These are phyloP conservation scores for Plasmodium gaboni DNA, from an alignment of 169 alveolate genomes.

Conservation along the genomic window DNA sequence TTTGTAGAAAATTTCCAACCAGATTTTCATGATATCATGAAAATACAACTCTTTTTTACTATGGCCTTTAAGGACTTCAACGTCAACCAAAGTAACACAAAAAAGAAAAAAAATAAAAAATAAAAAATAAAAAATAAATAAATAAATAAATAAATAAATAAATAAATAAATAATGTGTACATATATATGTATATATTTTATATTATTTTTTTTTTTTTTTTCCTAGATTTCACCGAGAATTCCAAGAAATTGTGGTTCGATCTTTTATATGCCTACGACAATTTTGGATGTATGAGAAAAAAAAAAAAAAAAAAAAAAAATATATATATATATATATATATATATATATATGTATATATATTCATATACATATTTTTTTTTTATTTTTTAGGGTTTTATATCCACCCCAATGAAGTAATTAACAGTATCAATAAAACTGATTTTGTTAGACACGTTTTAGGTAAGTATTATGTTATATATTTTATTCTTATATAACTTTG, in stretches of 20 bases:
- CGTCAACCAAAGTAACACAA: slow-evolving; percentile 35
- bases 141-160: too few relatives aligned
- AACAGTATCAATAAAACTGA: neutral
- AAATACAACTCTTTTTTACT: slow-evolving; percentile 14
- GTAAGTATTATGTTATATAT: slow-evolving; percentile 4
- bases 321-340: too few relatives aligned
- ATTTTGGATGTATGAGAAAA: slow-evolving; percentile 40
- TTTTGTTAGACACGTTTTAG: slow-evolving; percentile 42
- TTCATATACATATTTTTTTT: neutral
- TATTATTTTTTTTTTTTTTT: neutral
- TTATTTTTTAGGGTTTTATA: slow-evolving; percentile 41
- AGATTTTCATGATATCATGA: neutral
- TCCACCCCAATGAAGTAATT: slow-evolving; percentile 18
- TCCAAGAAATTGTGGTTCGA: neutral
- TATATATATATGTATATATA: neutral
- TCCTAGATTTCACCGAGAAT: slow-evolving; percentile 4
- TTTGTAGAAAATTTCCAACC: neutral
- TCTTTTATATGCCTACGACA: slow-evolving; percentile 41
- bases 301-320: too few relatives aligned
- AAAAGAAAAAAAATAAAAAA: neutral
- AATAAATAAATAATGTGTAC: too few relatives aligned
- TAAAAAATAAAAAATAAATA: neutral
- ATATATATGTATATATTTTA: neutral
- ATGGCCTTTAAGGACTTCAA: slow-evolving; percentile 58
- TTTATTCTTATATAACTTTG: neutral